These are phyloP conservation scores for Dovyalis caffra DNA, from an alignment of 345 rosid genomes.

Conservation along the genomic window DNA sequence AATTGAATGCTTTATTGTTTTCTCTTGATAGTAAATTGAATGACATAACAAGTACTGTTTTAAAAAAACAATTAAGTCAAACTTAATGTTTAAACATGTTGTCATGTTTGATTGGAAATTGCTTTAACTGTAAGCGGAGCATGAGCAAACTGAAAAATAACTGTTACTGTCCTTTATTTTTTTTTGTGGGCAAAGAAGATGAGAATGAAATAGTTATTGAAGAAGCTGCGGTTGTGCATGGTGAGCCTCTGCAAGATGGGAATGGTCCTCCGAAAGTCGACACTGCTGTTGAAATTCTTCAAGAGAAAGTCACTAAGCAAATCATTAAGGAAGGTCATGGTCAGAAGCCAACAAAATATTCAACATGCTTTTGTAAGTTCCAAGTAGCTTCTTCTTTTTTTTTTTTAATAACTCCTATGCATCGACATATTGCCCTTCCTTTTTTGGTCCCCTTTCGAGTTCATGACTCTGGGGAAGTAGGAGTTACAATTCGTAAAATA, in stretches of 20 bases:
- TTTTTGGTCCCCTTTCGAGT: not conserved
- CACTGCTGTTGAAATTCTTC: constrained; percentile 56
- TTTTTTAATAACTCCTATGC: not conserved
- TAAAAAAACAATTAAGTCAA: not conserved
- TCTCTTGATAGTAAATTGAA: not conserved
- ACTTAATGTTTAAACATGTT: not conserved
- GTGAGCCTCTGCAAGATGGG: constrained; percentile 60
- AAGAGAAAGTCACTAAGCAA: constrained; percentile 85
- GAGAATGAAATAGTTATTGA: constrained; percentile 60
- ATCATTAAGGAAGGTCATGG: constrained; percentile 90
- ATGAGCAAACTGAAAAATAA: no score
- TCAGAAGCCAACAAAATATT: constrained; percentile 80
- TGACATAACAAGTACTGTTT: not conserved
- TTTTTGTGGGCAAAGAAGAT: constrained; percentile 36
- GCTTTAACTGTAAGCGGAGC: not conserved
- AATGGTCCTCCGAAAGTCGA: constrained; percentile 72
- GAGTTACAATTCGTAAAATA: not conserved
- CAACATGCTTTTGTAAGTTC: constrained; percentile 86
- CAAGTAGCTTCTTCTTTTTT: not conserved
- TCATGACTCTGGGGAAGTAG: not conserved
- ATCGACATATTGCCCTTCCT: not conserved
- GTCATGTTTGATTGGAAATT: not conserved
- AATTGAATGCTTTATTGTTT: not conserved
- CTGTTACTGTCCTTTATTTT: not conserved
- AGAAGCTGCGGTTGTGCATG: constrained; percentile 51